phyloP scores from a whole-genome alignment of 1,284 basidiomycete species.

The Tausonia pullulans region DNA sequence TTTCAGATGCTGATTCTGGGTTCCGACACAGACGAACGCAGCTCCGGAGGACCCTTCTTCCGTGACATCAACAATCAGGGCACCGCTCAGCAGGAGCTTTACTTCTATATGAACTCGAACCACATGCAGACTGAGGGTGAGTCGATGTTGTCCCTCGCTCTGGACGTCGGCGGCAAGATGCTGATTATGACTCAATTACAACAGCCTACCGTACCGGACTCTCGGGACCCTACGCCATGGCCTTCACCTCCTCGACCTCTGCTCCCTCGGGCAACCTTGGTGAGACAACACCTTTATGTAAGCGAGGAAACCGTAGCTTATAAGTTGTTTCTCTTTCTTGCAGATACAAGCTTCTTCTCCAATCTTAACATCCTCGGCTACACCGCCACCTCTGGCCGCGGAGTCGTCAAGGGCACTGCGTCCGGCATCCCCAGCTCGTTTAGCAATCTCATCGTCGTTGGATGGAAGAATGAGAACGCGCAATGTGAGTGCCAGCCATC shows the following conservation, averaged over 20 bases:
- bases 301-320: no score
- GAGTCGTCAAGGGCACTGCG: conserved; percentile 39
- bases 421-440: conserved; percentile 38
- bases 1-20: no score
- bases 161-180: no score
- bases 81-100: conserved; percentile 16
- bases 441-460: conserved; percentile 24
- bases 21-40: conserved; percentile 5
- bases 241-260: conserved; percentile 11
- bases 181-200: no score
- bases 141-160: neutral
- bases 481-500: neutral
- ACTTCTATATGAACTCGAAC: conserved; percentile 19
- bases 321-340: neutral
- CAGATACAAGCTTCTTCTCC: conserved; percentile 41
- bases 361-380: conserved; percentile 39
- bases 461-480: neutral
- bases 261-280: neutral
- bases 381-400: conserved; percentile 38
- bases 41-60: conserved; percentile 36
- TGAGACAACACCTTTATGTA: neutral
- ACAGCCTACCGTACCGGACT: conserved; percentile 8
- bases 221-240: conserved; percentile 19
- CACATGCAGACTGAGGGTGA: conserved; percentile 18
- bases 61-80: conserved; percentile 20